phyloP scores from a whole-genome alignment of 768 basidiomycete species.

The Saitozyma sp. region DNA sequence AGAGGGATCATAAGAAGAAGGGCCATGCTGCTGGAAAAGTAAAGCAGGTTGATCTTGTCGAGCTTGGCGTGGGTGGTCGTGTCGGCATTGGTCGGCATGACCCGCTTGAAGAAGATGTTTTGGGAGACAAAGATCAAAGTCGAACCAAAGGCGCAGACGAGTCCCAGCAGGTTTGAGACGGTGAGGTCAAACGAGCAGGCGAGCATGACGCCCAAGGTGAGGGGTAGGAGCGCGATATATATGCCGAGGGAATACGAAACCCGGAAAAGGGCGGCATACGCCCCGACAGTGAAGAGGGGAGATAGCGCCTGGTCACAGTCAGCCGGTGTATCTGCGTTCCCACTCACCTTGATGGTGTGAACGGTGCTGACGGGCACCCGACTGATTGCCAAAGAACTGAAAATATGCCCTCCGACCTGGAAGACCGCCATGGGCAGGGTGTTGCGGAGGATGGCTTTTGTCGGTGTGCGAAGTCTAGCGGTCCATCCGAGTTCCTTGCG shows the following conservation, averaged over 20 bases:
- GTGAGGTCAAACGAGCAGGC: conserved; percentile 92
- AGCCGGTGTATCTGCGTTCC: conserved; percentile 11
- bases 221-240: conserved; percentile 88
- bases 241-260: conserved; percentile 91
- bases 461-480: conserved; percentile 68
- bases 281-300: conserved; percentile 92
- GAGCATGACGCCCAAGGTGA: conserved; percentile 95
- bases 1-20: conserved; percentile 95
- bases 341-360: conserved; percentile 92
- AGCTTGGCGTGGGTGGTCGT: conserved; percentile 59
- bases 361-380: conserved; percentile 95
- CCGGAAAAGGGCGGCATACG: conserved; percentile 88
- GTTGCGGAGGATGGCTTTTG: conserved; percentile 67
- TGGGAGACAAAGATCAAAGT: conserved; percentile 95
- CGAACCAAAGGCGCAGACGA: conserved; percentile 95
- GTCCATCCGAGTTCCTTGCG: conserved; percentile 40
- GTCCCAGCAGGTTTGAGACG: conserved; percentile 76
- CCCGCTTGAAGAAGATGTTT: conserved; percentile 99
- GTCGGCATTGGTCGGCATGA: conserved; percentile 67
- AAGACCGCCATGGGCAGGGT: conserved; percentile 96
- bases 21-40: conserved; percentile 91
- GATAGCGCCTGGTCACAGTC: conserved; percentile 74
- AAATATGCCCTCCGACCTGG: conserved; percentile 96
- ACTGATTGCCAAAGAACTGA: conserved; percentile 95
- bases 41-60: conserved; percentile 92